Conservation (phyloP, 78 protist genomes). For the Isochrysis galbana region DNA sequence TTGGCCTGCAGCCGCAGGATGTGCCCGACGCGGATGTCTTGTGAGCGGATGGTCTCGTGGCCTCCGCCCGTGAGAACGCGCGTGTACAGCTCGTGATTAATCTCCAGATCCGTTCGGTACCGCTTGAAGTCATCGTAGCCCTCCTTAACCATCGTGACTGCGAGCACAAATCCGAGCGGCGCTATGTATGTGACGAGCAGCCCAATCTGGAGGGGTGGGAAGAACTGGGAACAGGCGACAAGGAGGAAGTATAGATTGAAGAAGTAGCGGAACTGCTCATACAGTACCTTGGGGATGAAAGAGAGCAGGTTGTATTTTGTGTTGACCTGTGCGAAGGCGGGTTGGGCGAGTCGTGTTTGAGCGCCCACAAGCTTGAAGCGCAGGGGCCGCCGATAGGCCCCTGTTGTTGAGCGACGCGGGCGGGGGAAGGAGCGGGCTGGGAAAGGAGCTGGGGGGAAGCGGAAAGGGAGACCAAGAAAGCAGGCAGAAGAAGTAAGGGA, state of each 20-base stretch:
- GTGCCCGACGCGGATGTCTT: conserved; percentile 80
- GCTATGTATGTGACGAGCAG: conserved; percentile 91
- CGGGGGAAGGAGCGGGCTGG: neutral
- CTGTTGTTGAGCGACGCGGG: neutral
- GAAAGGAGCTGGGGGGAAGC: neutral
- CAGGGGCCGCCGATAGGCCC: neutral
- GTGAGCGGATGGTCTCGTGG: conserved; percentile 43
- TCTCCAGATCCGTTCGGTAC: conserved; percentile 77
- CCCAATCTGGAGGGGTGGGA: conserved; percentile 86
- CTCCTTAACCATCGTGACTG: conserved; percentile 82
- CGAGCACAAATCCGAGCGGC: conserved; percentile 89
- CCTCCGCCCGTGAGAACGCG: conserved; percentile 63
- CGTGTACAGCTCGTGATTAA: conserved; percentile 78
- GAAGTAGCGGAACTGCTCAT: conserved; percentile 90
- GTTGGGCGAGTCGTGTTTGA: neutral
- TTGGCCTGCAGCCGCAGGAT: conserved; percentile 71
- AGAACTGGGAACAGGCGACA: conserved; percentile 90
- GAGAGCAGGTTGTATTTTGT: neutral
- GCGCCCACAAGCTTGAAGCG: neutral
- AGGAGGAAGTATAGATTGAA: conserved; percentile 90
- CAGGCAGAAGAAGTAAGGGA: no score
- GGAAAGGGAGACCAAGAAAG: no score
- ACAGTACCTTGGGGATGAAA: conserved; percentile 81
- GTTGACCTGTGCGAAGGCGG: neutral
- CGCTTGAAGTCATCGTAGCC: conserved; percentile 90